Percentiles rank a stretch among this genome's conserved stretches.
Conservation (phyloP, 371 early-diverging fungal genomes). For the Mucor piriformis region DNA sequence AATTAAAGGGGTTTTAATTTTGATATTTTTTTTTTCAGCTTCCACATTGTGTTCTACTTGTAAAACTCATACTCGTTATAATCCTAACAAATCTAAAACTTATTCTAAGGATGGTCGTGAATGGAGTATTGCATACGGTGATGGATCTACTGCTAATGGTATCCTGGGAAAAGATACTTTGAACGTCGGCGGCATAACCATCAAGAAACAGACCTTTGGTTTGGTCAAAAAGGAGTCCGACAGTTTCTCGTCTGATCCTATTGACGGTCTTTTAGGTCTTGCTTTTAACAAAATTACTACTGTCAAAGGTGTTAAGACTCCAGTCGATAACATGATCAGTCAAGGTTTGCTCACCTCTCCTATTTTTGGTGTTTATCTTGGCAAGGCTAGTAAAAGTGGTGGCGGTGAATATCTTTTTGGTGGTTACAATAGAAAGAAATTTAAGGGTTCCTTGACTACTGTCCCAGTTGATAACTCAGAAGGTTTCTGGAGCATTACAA, state of each 20-base stretch:
- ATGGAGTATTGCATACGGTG: constrained; percentile 57
- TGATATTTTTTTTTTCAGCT: constrained; percentile 15
- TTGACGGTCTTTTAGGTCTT: constrained; percentile 43
- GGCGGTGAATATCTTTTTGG: constrained; percentile 56
- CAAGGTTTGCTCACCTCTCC: constrained; percentile 42
- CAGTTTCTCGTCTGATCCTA: constrained; percentile 17
- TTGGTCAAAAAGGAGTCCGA: constrained; percentile 24
- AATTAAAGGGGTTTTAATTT: not conserved
- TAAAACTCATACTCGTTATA: constrained; percentile 41
- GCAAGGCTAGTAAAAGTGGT: constrained; percentile 36
- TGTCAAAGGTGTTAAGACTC: constrained; percentile 34
- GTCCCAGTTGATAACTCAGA: constrained; percentile 49
- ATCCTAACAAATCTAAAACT: constrained; percentile 48
- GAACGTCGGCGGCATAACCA: constrained; percentile 31
- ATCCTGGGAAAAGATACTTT: constrained; percentile 31
- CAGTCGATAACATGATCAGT: constrained; percentile 48
- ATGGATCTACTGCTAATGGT: constrained; percentile 48
- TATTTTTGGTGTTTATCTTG: constrained; percentile 39
- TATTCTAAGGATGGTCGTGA: constrained; percentile 42
- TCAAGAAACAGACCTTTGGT: constrained; percentile 30
- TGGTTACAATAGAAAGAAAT: constrained; percentile 46
- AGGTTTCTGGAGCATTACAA: constrained; percentile 50
- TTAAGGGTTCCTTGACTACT: constrained; percentile 53
- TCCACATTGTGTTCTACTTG: constrained; percentile 41
- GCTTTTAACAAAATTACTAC: constrained; percentile 54